A percentile compares a stretch with the other conserved stretches of the same genome.
Evolutionary conservation across 1,284 basidiomycete species (phyloP).

Genomic region (Agaricales sp.): DNA sequence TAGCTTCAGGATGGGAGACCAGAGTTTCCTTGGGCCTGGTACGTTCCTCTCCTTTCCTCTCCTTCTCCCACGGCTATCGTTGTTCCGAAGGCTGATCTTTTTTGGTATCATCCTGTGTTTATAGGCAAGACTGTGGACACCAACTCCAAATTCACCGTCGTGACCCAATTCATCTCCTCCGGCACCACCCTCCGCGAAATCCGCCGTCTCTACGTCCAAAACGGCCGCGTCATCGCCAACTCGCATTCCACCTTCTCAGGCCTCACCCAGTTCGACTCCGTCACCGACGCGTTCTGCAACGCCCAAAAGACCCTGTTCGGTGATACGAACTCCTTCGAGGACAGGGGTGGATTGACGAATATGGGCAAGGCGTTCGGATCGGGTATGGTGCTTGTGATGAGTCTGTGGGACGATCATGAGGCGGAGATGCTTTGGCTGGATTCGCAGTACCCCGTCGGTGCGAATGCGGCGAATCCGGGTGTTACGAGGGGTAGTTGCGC

Average conservation of each 20-base stretch:
- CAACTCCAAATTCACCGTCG: constrained; percentile 31
- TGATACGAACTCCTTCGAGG: constrained; percentile 35
- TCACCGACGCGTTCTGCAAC: constrained; percentile 30
- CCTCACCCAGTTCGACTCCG: constrained; percentile 25
- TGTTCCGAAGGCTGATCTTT: neutral
- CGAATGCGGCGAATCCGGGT: constrained; percentile 21
- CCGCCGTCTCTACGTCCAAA: constrained; percentile 43
- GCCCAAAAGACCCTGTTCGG: constrained; percentile 29
- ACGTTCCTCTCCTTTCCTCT: neutral
- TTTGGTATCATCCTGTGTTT: neutral
- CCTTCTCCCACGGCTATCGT: neutral
- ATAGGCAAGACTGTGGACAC: constrained; percentile 32
- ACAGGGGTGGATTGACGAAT: constrained; percentile 27
- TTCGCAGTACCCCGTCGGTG: constrained; percentile 24
- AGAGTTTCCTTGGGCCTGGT: constrained; percentile 35
- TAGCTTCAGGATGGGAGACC: constrained; percentile 44
- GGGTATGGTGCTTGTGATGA: constrained; percentile 35
- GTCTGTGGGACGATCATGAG: constrained; percentile 45
- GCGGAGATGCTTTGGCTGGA: constrained; percentile 39
- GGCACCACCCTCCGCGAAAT: constrained; percentile 37
- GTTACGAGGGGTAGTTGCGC: constrained; percentile 9
- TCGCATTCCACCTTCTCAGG: neutral
- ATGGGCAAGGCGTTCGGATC: constrained; percentile 25
- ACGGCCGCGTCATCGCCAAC: constrained; percentile 17
- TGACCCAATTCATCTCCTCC: constrained; percentile 39